Base-by-base conservation (phyloP, 306 rosid genomes). In the Carpinus fangiana region DNA sequence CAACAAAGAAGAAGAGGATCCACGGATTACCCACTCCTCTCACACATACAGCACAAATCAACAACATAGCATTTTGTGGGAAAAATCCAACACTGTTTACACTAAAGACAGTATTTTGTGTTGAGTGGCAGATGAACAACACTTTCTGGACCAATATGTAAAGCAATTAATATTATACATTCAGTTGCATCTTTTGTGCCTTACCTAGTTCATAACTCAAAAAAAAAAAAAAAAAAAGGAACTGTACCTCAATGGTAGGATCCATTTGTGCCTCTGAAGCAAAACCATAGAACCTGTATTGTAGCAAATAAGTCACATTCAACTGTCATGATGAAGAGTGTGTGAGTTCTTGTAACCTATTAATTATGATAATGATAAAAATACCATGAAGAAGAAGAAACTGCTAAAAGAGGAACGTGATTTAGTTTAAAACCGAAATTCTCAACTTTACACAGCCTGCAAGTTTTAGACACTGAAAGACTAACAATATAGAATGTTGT, bases 221-320 rank as follows among this genome's bases (percentile, higher is more conserved):
- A 8, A 26, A 17, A 34, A 2, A 14, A 17, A 20, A 60, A 17
- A 3, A 6, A 61, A 46, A 12, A 45, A 74, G 31, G 82, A 79
- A 78, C 61, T 81, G 72, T 62, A 94, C 98, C 97, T 94, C 97
- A 68, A 94, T 82, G 54, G 95, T 89, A 28, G 98, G 98, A 72
- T 90, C 93, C 94, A 88, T 87, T 74, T 92, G 98, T 74, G 90
- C 98, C 86, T 92, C 97, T 41, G 97, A 84, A 81, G 97, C 92
- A 90, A 94, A 94, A 80, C 97, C 98, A 77, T 94, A 85, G 86
- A 90, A 94, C 92, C 98, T 93, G 89, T 56, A 87, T 75, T 77
- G 70, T 26, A 55, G 73, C 54, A 56, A 16, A 76, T 53, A 53
- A 66, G 65, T 68, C 20, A 9, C 34, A 78, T 66, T 65, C 65